Evolutionary conservation across 208 protist genomes (phyloP).

Genomic region (Leishmania lainsoni): DNA sequence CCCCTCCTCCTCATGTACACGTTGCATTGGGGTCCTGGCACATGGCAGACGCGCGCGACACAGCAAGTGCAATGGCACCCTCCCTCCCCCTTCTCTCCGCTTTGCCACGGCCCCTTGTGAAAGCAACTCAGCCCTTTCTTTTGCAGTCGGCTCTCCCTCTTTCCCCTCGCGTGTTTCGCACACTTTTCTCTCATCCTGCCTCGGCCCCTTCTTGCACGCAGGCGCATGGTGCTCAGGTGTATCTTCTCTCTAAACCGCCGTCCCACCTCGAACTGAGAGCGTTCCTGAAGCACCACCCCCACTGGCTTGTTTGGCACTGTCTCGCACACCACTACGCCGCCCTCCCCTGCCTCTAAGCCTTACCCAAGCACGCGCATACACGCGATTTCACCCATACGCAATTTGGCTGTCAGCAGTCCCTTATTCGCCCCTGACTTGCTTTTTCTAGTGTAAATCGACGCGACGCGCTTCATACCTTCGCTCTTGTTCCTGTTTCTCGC

Average conservation of each 20-base stretch:
- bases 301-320: neutral
- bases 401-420: neutral
- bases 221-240: neutral
- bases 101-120: neutral
- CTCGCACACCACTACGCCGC: neutral
- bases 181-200: neutral
- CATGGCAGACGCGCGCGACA: neutral
- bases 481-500: neutral
- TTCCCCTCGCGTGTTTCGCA: neutral
- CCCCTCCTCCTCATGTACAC: neutral
- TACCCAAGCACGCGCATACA: neutral
- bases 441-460: neutral
- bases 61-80: neutral
- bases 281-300: neutral
- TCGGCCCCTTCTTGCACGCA: neutral
- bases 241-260: neutral
- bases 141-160: neutral
- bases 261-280: neutral
- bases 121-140: neutral
- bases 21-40: neutral
- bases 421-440: neutral
- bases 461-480: neutral
- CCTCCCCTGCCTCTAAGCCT: neutral
- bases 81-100: neutral
- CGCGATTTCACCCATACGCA: neutral